Percentiles rank a stretch among this genome's conserved stretches.
These are phyloP conservation scores for Urochloa ruziziensis DNA, from an alignment of 176 grass and related monocot species.

Conservation along the genomic window DNA sequence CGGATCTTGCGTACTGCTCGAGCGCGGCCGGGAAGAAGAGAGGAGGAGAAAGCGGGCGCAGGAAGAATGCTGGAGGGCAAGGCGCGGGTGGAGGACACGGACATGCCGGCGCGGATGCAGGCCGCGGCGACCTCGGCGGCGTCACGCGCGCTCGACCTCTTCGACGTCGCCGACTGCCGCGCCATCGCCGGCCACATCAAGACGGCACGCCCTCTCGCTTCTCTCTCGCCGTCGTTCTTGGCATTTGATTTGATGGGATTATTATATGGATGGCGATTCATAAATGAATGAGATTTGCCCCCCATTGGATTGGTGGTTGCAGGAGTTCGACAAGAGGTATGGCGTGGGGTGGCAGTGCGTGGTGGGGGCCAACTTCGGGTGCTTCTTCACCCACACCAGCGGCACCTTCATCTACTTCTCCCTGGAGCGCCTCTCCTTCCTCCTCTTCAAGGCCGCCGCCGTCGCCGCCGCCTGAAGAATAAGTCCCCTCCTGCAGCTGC, in stretches of 20 bases:
- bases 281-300: too few relatives aligned
- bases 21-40: too few relatives aligned
- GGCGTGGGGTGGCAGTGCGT: conserved; percentile 89
- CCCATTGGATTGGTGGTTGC: neutral
- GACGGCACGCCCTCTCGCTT: conserved; percentile 19
- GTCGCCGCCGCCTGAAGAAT: too few relatives aligned
- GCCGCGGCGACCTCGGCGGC: conserved; percentile 60
- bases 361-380: conserved; percentile 84
- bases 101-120: conserved; percentile 90
- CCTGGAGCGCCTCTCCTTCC: conserved; percentile 75
- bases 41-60: neutral
- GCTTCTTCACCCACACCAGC: conserved; percentile 84
- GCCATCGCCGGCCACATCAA: conserved; percentile 90
- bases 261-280: too few relatives aligned
- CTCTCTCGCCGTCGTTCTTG: too few relatives aligned
- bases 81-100: conserved; percentile 72
- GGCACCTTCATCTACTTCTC: conserved; percentile 96
- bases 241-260: too few relatives aligned
- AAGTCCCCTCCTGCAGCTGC: too few relatives aligned
- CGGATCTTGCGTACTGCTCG: neutral
- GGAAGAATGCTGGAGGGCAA: conserved; percentile 79
- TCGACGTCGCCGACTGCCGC: conserved; percentile 83
- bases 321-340: conserved; percentile 84
- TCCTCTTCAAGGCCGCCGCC: conserved; percentile 61
- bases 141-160: conserved; percentile 75